These are phyloP conservation scores for Henckelia pumila DNA, from an alignment of 257 asterid genomes.

Conservation along the genomic window DNA sequence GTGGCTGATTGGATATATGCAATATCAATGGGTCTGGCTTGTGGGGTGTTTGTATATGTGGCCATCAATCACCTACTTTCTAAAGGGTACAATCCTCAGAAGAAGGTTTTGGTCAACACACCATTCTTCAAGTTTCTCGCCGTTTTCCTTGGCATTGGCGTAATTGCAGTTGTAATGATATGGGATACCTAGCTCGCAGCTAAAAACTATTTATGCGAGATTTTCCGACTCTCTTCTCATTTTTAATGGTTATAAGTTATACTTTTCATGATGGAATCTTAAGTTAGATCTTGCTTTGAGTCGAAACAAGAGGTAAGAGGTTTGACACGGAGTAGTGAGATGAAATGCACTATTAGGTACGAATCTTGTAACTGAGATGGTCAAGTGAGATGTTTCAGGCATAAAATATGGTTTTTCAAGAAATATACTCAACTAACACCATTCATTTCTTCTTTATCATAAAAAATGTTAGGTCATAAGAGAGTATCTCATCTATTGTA, in stretches of 20 bases:
- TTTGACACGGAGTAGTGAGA: background rate
- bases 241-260: too few relatives aligned
- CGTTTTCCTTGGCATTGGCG: slow-evolving; percentile 66
- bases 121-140: slow-evolving; percentile 62
- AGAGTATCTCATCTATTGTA: too few relatives aligned
- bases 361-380: background rate
- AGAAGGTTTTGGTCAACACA: slow-evolving; percentile 36
- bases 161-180: slow-evolving; percentile 88
- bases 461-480: too few relatives aligned
- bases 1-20: slow-evolving; percentile 89
- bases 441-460: too few relatives aligned
- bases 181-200: slow-evolving; percentile 64
- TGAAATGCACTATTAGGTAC: too few relatives aligned
- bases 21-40: slow-evolving; percentile 86
- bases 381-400: background rate
- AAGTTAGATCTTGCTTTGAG: background rate
- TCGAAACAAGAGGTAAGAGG: background rate
- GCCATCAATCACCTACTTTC: slow-evolving; percentile 75
- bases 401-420: background rate
- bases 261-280: too few relatives aligned
- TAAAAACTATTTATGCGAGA: too few relatives aligned
- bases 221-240: too few relatives aligned
- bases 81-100: slow-evolving; percentile 61
- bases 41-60: slow-evolving; percentile 81
- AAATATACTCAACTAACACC: too few relatives aligned